These are phyloP conservation scores for Neurospora sp. DNA, from an alignment of 495 filamentous ascomycete genomes.

Conservation along the genomic window DNA sequence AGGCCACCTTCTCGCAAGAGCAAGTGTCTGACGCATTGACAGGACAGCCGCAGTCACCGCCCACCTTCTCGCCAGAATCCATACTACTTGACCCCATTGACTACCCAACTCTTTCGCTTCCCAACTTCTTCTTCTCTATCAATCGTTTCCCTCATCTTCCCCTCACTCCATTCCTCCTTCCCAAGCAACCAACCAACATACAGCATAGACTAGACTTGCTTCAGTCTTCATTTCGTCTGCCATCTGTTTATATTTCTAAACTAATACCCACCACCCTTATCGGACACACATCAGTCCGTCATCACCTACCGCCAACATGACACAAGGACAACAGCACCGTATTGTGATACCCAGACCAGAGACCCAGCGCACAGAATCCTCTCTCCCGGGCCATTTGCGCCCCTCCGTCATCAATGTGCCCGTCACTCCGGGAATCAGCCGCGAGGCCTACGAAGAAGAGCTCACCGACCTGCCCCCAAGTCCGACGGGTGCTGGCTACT, in stretches of 20 bases:
- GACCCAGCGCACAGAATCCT: slow-evolving; percentile 10
- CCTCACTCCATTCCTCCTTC: neutral
- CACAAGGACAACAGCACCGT: neutral
- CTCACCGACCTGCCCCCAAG: slow-evolving; percentile 9
- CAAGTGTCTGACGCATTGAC: neutral
- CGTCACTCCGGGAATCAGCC: slow-evolving; percentile 41
- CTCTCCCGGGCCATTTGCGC: slow-evolving; percentile 27
- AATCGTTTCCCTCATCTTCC: neutral
- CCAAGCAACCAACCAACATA: neutral
- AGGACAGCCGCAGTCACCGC: neutral
- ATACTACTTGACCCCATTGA: neutral
- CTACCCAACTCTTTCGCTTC: neutral
- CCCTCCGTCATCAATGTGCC: slow-evolving; percentile 26
- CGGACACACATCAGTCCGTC: neutral
- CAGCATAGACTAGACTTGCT: neutral
- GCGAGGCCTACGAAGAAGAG: slow-evolving; percentile 26
- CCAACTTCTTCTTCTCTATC: neutral
- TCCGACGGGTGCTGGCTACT: slow-evolving; percentile 20
- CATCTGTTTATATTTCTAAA: neutral
- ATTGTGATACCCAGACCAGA: neutral
- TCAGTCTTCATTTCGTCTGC: neutral
- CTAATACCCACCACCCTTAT: neutral
- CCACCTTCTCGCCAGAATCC: neutral
- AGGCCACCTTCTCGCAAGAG: neutral
- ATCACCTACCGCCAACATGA: neutral